Evolutionary conservation across 108 stramenopile species (phyloP), one percentile per base, ranked within the genome.

Genomic region (Mayamaea pseudoterrestris): DNA sequence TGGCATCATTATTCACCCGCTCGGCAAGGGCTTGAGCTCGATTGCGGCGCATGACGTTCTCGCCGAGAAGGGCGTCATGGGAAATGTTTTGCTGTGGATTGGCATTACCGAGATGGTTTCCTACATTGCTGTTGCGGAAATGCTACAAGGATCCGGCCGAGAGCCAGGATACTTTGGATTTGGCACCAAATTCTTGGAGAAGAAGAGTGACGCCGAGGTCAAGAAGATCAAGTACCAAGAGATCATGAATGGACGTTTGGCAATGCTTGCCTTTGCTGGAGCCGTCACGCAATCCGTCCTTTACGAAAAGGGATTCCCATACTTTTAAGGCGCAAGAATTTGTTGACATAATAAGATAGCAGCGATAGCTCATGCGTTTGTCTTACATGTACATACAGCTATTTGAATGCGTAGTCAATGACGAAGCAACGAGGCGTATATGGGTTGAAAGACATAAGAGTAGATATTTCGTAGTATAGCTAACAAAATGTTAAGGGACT

Each of bases 231-330:
- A 87, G 68, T 71, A 80, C 55, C 73, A 76, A 57, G 95, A 96
- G 70, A 68, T 96, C 55, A 92, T 77, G 71, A 78, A 96, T 64
- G 90, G 93, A 57, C 79, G 95, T 61, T 69, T 93, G 53, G 93
- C 95, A 14, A 94, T 96, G 95, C 68, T 96, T 49, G 93, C 91
- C 28, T 88, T 93, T 57, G 63, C 77, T 41, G 95, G 95, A 50
- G 74, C 82, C 44, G 83, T 90, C 55, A 96, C 95, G 40, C 95
- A 96, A 68, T 81, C 89, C 35, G 93, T 89, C 26, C 80, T 94
- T 63, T 86, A 77, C 76, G 65, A 91, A 50, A 63, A 63, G 40
- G 77, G 79, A 25, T 96, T 94, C 83, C 95, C 93, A 46, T 96
- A 73, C 62, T 24, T 54, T 42, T 54, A 44, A 30, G 31, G 18